Conservation (phyloP, 345 rosid genomes). For the Ceriops zippeliana region DNA sequence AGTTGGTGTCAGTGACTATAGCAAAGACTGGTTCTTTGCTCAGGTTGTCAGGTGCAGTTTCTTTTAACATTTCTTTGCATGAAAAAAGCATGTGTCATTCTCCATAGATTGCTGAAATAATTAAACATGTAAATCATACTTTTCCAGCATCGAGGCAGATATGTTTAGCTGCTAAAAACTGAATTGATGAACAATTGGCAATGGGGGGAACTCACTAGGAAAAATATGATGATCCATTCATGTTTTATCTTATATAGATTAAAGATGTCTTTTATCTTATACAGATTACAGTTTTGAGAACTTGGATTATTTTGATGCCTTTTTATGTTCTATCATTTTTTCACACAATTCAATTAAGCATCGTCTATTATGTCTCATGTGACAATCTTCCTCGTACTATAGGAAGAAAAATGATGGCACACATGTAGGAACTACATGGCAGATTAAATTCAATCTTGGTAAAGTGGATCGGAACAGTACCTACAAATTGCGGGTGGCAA, state of each 20-base stretch:
- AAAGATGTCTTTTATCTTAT: background rate
- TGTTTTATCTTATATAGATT: background rate
- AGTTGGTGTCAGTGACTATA: slow-evolving; percentile 20
- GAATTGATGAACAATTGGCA: background rate
- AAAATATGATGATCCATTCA: background rate
- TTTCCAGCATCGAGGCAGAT: background rate
- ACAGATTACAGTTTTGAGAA: background rate
- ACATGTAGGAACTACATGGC: slow-evolving; percentile 39
- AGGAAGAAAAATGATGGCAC: slow-evolving; percentile 39
- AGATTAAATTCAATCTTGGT: slow-evolving; percentile 24
- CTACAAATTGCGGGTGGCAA: slow-evolving; percentile 22
- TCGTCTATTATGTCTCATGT: background rate
- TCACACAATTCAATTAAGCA: background rate
- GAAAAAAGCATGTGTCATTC: background rate
- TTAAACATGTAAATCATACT: background rate
- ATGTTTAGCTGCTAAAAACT: background rate
- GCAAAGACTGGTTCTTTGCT: slow-evolving; percentile 29
- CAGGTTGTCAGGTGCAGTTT: slow-evolving; percentile 27
- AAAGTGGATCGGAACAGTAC: slow-evolving; percentile 7
- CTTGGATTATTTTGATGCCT: background rate
- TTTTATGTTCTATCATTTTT: background rate
- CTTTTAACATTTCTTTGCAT: background rate
- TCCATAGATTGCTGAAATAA: background rate
- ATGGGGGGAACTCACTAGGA: background rate
- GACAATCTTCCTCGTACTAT: slow-evolving; percentile 1